Conservation (phyloP, 768 basidiomycete genomes). For the Sarcomyxa edulis region DNA sequence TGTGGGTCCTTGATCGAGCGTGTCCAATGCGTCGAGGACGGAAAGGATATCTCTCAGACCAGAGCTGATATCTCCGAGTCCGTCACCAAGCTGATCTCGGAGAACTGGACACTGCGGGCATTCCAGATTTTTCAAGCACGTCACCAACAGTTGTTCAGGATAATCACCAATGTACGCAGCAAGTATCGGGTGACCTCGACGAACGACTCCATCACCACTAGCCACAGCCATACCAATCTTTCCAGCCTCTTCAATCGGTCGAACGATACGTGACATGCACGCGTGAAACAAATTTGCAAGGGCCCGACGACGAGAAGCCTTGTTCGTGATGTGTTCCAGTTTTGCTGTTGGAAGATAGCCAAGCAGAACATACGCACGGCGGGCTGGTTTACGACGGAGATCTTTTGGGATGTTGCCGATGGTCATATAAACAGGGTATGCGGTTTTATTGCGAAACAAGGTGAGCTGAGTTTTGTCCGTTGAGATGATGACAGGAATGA, state of each 20-base stretch:
- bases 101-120: slow-evolving; percentile 23
- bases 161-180: slow-evolving; percentile 32
- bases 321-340: slow-evolving; percentile 23
- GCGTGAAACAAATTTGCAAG: slow-evolving; percentile 32
- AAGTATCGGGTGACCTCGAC: slow-evolving; percentile 27
- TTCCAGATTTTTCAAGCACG: slow-evolving; percentile 13
- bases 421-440: slow-evolving; percentile 38
- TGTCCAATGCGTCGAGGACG: slow-evolving; percentile 5
- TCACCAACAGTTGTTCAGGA: slow-evolving; percentile 32
- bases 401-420: slow-evolving; percentile 33
- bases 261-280: slow-evolving; percentile 22
- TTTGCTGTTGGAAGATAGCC: slow-evolving; percentile 35
- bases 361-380: slow-evolving; percentile 28
- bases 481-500: slow-evolving; percentile 32
- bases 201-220: slow-evolving; percentile 25
- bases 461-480: slow-evolving; percentile 38
- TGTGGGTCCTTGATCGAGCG: slow-evolving; percentile 4
- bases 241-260: slow-evolving; percentile 23
- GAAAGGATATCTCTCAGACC: slow-evolving; percentile 2
- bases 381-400: slow-evolving; percentile 23
- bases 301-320: slow-evolving; percentile 17
- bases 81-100: slow-evolving; percentile 12
- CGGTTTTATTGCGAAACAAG: slow-evolving; percentile 28
- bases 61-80: slow-evolving; percentile 1
- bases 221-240: slow-evolving; percentile 21